These are phyloP conservation scores for Hypomontagnella submonticulosa DNA, from an alignment of 495 filamentous ascomycete species.

Conservation along the genomic window DNA sequence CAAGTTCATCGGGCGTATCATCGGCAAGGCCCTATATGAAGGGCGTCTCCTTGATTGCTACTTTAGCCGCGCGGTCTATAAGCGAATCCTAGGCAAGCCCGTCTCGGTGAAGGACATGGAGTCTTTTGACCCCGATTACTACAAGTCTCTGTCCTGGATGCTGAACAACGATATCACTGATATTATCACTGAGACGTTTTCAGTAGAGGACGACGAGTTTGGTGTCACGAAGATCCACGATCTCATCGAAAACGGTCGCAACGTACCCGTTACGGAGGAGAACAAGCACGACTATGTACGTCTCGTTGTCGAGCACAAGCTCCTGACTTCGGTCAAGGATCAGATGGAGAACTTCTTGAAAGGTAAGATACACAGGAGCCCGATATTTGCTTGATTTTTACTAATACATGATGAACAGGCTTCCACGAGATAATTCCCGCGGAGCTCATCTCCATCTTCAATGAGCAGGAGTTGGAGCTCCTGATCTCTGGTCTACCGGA, in stretches of 20 bases:
- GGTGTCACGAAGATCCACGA: conserved; percentile 89
- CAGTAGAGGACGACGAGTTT: conserved; percentile 91
- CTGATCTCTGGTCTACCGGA: conserved; percentile 97
- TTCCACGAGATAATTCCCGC: conserved; percentile 99
- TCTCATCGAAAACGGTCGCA: conserved; percentile 84
- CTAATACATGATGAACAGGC: conserved; percentile 60
- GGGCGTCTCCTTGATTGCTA: conserved; percentile 96
- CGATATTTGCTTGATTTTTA: conserved; percentile 9
- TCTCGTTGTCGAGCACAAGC: conserved; percentile 90
- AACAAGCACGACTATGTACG: conserved; percentile 99
- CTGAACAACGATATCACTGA: conserved; percentile 99
- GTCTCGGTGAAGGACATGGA: conserved; percentile 99
- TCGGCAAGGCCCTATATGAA: conserved; percentile 98
- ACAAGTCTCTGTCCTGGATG: conserved; percentile 99
- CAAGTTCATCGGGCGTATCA: conserved; percentile 98
- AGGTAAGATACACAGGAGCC: conserved; percentile 62
- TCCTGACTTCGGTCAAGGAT: conserved; percentile 89
- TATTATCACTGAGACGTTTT: conserved; percentile 97
- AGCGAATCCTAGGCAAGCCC: conserved; percentile 90
- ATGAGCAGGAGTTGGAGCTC: conserved; percentile 96
- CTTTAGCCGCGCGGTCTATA: conserved; percentile 98
- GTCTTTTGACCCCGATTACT: conserved; percentile 96
- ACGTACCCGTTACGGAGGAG: conserved; percentile 94
- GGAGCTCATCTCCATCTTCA: conserved; percentile 96
- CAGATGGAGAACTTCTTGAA: conserved; percentile 96